Evolutionary conservation across 2,329 filamentous ascomycete genomes (phyloP).

Genomic region (Trichophyton simii): DNA sequence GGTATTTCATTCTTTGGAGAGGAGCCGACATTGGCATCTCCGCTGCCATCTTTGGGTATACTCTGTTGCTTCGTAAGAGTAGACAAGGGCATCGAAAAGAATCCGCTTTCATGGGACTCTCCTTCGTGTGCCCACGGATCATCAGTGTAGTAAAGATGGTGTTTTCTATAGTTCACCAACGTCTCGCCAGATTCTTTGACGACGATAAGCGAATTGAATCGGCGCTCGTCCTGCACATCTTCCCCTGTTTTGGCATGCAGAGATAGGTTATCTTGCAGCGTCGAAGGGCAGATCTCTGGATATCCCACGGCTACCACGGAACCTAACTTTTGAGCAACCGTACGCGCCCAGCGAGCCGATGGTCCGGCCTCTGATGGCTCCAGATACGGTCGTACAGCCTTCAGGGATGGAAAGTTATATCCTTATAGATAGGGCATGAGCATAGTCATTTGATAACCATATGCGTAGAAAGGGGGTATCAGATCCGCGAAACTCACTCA

Average conservation of each 20-base stretch:
- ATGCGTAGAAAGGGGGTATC: not conserved
- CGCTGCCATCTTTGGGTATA: not conserved
- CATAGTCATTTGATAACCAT: not conserved
- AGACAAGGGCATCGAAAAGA: conserved; percentile 17
- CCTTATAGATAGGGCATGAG: conserved; percentile 27
- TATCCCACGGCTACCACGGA: conserved; percentile 55
- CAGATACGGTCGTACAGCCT: conserved; percentile 46
- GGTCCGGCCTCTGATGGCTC: conserved; percentile 45
- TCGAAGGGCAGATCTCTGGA: conserved; percentile 36
- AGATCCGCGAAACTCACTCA: conserved; percentile 20
- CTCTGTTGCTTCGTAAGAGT: not conserved
- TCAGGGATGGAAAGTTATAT: conserved; percentile 50
- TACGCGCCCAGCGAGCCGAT: conserved; percentile 46
- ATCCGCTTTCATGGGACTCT: conserved; percentile 16
- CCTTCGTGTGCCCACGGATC: conserved; percentile 51
- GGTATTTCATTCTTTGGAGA: conserved; percentile 20
- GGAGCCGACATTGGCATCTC: not conserved
- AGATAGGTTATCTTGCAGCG: conserved; percentile 9
- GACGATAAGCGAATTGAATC: conserved; percentile 49
- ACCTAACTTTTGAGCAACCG: conserved; percentile 40
- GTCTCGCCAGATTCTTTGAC: conserved; percentile 43
- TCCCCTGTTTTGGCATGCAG: conserved; percentile 13
- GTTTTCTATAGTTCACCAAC: conserved; percentile 50
- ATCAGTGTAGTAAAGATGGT: conserved; percentile 55
- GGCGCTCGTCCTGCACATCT: not conserved